Percentiles rank a stretch among this genome's conserved stretches.
These are phyloP conservation scores for Boletus sensibilis DNA, from an alignment of 768 basidiomycete species.

Conservation along the genomic window DNA sequence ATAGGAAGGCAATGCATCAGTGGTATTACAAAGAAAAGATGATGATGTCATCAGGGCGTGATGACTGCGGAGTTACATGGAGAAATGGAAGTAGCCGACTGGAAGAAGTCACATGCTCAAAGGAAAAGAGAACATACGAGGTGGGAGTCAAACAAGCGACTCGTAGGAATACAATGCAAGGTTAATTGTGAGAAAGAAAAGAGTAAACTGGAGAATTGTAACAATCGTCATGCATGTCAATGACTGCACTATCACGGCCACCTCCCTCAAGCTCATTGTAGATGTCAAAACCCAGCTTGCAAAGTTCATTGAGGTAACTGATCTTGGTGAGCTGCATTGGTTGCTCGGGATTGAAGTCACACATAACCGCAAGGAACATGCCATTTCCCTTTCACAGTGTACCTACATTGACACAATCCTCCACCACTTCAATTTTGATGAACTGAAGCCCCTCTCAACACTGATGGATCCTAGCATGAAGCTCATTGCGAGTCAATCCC, in stretches of 20 bases:
- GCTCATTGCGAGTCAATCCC: slow-evolving; percentile 24
- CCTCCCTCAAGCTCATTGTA: background rate
- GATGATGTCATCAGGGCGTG: too few relatives aligned
- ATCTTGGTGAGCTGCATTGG: slow-evolving; percentile 4
- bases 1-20: too few relatives aligned
- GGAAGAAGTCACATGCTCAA: too few relatives aligned
- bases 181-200: too few relatives aligned
- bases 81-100: too few relatives aligned
- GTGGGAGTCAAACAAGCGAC: too few relatives aligned
- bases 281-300: background rate
- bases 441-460: slow-evolving; percentile 25
- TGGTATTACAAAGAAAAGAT: too few relatives aligned
- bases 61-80: too few relatives aligned
- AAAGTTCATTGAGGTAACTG: background rate
- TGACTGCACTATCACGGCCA: background rate
- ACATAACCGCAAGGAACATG: background rate
- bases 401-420: slow-evolving; percentile 35
- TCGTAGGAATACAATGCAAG: too few relatives aligned
- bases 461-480: slow-evolving; percentile 34
- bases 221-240: background rate
- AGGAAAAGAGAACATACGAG: too few relatives aligned
- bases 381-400: background rate
- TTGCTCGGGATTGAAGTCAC: slow-evolving; percentile 5
- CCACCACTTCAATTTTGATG: slow-evolving; percentile 26
- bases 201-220: too few relatives aligned